Conservation (phyloP, 495 filamentous ascomycete genomes). For the Elaphomyces granulatus region DNA sequence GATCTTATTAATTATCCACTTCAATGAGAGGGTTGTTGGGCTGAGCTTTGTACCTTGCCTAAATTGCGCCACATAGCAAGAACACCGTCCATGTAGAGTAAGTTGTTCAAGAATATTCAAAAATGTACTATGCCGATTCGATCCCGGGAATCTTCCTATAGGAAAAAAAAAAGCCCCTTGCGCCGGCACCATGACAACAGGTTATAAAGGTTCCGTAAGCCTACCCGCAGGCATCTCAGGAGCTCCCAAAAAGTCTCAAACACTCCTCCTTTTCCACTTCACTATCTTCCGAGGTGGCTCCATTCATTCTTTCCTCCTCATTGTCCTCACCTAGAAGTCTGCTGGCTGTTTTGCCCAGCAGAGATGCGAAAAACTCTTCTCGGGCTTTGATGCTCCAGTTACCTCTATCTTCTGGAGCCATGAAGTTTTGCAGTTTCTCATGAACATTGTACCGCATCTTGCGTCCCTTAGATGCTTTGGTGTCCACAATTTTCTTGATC, state of each 20-base stretch:
- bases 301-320: conserved; percentile 34
- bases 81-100: no score
- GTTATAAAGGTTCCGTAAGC: no score
- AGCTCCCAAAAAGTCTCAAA: conserved; percentile 72
- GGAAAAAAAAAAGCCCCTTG: no score
- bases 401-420: conserved; percentile 77
- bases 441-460: conserved; percentile 90
- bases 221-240: no score
- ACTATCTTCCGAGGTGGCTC: conserved; percentile 29
- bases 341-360: conserved; percentile 61
- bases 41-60: no score
- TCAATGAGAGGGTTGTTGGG: no score
- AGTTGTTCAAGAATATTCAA: no score
- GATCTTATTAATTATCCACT: no score
- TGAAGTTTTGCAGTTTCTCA: conserved; percentile 95
- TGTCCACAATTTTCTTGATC: conserved; percentile 70
- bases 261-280: conserved; percentile 45
- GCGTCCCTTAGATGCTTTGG: conserved; percentile 86
- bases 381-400: conserved; percentile 63
- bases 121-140: no score
- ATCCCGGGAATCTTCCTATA: no score
- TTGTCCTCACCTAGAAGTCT: conserved; percentile 57
- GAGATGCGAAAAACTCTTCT: conserved; percentile 74
- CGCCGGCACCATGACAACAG: no score
- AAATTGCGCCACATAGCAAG: no score